Evolutionary conservation across 768 basidiomycete genomes (phyloP).

Genomic region (Boletales sp.): DNA sequence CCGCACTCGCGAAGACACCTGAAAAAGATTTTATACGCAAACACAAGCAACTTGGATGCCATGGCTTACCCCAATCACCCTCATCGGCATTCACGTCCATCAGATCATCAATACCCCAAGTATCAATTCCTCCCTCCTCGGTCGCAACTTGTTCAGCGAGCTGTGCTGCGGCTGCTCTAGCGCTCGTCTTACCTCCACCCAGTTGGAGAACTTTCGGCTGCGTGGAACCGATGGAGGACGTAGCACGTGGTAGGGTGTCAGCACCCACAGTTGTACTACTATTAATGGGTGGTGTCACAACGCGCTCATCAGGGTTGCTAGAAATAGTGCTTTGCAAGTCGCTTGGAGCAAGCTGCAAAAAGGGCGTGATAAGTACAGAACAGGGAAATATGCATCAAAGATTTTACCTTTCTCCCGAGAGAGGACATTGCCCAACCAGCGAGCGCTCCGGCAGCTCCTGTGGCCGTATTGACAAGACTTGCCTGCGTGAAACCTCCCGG

Average conservation of each 20-base stretch:
- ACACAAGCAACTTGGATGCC: neutral
- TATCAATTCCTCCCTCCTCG: constrained; percentile 40
- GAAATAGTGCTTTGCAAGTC: constrained; percentile 73
- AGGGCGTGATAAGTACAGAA: neutral
- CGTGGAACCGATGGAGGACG: constrained; percentile 19
- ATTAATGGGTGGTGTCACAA: constrained; percentile 37
- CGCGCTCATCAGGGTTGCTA: constrained; percentile 35
- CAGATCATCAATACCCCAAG: constrained; percentile 76
- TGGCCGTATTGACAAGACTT: constrained; percentile 74
- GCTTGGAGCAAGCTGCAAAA: constrained; percentile 56
- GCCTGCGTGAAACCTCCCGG: constrained; percentile 27
- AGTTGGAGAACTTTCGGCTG: constrained; percentile 68
- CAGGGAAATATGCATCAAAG: neutral
- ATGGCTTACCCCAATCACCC: constrained; percentile 86
- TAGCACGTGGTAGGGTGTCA: constrained; percentile 1
- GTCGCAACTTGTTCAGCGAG: constrained; percentile 54
- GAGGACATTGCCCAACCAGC: constrained; percentile 97
- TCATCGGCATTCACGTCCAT: constrained; percentile 93
- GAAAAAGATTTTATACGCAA: neutral
- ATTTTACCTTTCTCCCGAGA: constrained; percentile 70
- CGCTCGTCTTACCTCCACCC: constrained; percentile 49
- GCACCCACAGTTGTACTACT: neutral
- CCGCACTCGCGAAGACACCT: constrained; percentile 75
- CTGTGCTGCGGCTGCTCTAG: constrained; percentile 46
- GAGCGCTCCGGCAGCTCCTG: constrained; percentile 86